Percentiles rank a stretch among this genome's conserved stretches.
Conservation (phyloP, 345 rosid genomes). For the Corchorus capsularis region DNA sequence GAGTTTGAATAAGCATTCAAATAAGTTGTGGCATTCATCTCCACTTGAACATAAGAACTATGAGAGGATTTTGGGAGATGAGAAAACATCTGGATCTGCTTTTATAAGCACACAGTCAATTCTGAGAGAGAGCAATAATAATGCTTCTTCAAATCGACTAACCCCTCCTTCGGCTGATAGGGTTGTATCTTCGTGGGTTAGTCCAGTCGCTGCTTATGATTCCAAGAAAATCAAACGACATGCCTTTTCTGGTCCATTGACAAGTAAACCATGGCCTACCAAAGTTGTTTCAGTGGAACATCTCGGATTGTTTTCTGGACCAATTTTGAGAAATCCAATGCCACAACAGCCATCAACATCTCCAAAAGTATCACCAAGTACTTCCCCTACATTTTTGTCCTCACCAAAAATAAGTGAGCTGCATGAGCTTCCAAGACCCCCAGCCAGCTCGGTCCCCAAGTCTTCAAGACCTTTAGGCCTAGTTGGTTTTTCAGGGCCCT, state of each 20-base stretch:
- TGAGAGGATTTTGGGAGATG: slow-evolving; percentile 35
- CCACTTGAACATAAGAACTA: slow-evolving; percentile 57
- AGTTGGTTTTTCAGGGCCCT: slow-evolving; percentile 75
- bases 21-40: slow-evolving; percentile 68
- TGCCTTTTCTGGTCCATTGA: slow-evolving; percentile 78
- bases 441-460: slow-evolving; percentile 41
- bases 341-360: slow-evolving; percentile 53
- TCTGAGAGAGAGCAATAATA: slow-evolving; percentile 64
- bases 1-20: slow-evolving; percentile 37
- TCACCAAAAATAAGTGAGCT: slow-evolving; percentile 95
- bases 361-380: slow-evolving; percentile 53
- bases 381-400: slow-evolving; percentile 70
- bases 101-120: slow-evolving; percentile 36
- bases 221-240: too few species aligned
- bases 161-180: slow-evolving; percentile 70
- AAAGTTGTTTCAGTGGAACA: slow-evolving; percentile 44
- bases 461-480: slow-evolving; percentile 44
- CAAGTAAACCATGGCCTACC: slow-evolving; percentile 47
- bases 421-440: slow-evolving; percentile 99
- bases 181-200: slow-evolving; percentile 46
- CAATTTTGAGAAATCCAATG: slow-evolving; percentile 56
- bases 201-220: too few species aligned
- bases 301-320: slow-evolving; percentile 66
- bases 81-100: slow-evolving; percentile 45
- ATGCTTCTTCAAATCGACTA: slow-evolving; percentile 37